Evolutionary conservation across 148 eudicot species (phyloP).

Genomic region (Cornus florida): DNA sequence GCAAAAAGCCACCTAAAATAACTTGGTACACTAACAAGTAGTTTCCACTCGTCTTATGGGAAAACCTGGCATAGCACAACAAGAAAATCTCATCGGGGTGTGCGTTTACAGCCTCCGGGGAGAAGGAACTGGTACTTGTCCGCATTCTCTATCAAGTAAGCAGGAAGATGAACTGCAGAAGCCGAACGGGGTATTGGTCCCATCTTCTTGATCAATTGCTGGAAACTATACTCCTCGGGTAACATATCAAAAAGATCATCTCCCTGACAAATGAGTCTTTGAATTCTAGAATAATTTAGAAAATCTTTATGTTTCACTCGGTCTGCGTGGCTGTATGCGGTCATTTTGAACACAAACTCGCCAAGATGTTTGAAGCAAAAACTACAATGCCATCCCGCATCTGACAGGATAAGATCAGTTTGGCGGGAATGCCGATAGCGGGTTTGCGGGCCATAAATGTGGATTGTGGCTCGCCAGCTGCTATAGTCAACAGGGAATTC

Average conservation of each 20-base stretch:
- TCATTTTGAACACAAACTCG: constrained; percentile 88
- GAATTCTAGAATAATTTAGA: constrained; percentile 56
- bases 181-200: constrained; percentile 67
- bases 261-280: constrained; percentile 59
- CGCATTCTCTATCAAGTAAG: constrained; percentile 66
- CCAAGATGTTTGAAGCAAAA: constrained; percentile 65
- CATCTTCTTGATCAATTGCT: constrained; percentile 73
- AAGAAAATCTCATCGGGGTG: constrained; percentile 15
- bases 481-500: constrained; percentile 88
- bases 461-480: constrained; percentile 79
- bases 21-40: not conserved
- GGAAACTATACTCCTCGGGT: constrained; percentile 82
- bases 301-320: constrained; percentile 62
- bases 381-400: constrained; percentile 97
- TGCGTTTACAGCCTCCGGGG: constrained; percentile 83
- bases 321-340: constrained; percentile 89
- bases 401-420: constrained; percentile 58
- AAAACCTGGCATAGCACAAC: no score
- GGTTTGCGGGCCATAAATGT: constrained; percentile 45
- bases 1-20: not conserved
- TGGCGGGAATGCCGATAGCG: constrained; percentile 65
- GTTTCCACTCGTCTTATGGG: not conserved
- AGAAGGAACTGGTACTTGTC: constrained; percentile 74
- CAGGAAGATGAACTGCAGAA: constrained; percentile 79
- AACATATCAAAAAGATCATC: constrained; percentile 86